These are phyloP conservation scores for Fusarium beomiforme DNA, from an alignment of 2,329 filamentous ascomycete species.

Conservation along the genomic window DNA sequence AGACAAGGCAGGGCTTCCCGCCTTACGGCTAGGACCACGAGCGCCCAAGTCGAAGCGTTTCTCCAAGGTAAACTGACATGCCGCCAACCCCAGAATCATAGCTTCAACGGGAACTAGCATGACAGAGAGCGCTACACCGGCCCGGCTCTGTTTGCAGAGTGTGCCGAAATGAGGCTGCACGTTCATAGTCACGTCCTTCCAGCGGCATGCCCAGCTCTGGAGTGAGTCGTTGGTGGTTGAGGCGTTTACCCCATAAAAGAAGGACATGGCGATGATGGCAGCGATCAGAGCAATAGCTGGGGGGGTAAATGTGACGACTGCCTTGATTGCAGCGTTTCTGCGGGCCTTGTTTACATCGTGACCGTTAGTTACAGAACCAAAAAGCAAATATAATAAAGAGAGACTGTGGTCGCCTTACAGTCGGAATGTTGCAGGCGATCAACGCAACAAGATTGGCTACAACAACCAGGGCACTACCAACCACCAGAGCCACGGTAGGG, in stretches of 20 bases:
- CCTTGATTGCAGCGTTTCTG: slow-evolving; percentile 29
- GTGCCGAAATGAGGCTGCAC: slow-evolving; percentile 64
- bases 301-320: slow-evolving; percentile 38
- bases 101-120: slow-evolving; percentile 67
- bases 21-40: slow-evolving; percentile 47
- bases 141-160: slow-evolving; percentile 66
- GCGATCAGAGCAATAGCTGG: slow-evolving; percentile 47
- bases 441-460: slow-evolving; percentile 60
- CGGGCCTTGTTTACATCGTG: slow-evolving; percentile 32
- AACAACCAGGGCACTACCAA: slow-evolving; percentile 60
- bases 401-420: slow-evolving; percentile 54
- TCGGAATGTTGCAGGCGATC: slow-evolving; percentile 57
- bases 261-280: slow-evolving; percentile 62
- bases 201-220: slow-evolving; percentile 72
- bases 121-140: slow-evolving; percentile 63
- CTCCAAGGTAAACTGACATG: slow-evolving; percentile 57
- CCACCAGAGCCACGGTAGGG: slow-evolving; percentile 65
- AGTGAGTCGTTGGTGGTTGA: slow-evolving; percentile 64
- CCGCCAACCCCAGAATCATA: slow-evolving; percentile 57
- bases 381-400: slow-evolving; percentile 7
- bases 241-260: slow-evolving; percentile 67
- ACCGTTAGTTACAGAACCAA: slow-evolving; percentile 24
- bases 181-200: slow-evolving; percentile 63
- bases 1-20: slow-evolving; percentile 44
- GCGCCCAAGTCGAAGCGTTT: slow-evolving; percentile 48